Base-by-base conservation (phyloP, 306 rosid genomes). In the Ormosia semicastrata region DNA sequence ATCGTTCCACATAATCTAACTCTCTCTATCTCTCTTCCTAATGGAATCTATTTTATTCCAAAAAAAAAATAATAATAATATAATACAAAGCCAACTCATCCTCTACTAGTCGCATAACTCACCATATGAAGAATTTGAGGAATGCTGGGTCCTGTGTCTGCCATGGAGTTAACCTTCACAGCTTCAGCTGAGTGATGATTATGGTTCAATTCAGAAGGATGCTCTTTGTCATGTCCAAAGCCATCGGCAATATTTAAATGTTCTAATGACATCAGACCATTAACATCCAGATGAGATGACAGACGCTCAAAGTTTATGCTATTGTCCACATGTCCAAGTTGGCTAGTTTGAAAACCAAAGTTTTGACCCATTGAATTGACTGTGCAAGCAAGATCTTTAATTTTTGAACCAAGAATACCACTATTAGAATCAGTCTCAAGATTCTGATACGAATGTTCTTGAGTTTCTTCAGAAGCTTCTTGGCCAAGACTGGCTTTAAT, bases 121-220 rank as follows among this genome's bases (percentile, higher is more conserved):
- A 94, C 99, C 89, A 84, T 77, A 77, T 94, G 94, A 82, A 96
- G 98, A 89, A 96, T 90, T 87, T 92, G 98, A 78, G 97, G 95
- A 72, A 96, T 96, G 89, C 98, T 87, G 81, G 93, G 95, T 77
- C 89, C 89, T 43, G 88, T 63, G 81, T 92, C 93, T 30, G 89
- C 79, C 81, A 75, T 41, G 66, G 89, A 66, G 81, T 84, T 89
- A 53, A 69, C 72, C 82, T 86, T 87, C 47, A 83, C 34, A 66
- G 83, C 81, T 81, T 88, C 86, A 71, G 78, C 86, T 77, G 83
- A 86, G 62, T 79, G 85, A 72, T 87, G 82, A 59, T 84, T 73
- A 69, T 71, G 82, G 76, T 90, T 90, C 81, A 91, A 73, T 60
- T 89, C 97, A 5, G 84, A 77, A 37, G 87, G 46, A 81, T 88